phyloP scores from a whole-genome alignment of 1,284 basidiomycete species.

The Tilletiaria anomala region DNA sequence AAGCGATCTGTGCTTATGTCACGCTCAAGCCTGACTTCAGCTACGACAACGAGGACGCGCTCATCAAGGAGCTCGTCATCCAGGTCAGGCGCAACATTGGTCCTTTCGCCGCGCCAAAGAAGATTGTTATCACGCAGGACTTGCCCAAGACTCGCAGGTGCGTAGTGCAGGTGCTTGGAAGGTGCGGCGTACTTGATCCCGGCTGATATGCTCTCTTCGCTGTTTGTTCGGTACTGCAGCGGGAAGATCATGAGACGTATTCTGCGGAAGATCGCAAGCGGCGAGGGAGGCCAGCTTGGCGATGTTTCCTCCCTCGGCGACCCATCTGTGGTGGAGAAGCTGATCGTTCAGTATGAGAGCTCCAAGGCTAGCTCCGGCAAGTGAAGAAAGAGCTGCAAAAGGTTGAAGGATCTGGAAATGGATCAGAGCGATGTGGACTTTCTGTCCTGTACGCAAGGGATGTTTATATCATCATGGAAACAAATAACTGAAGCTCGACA shows the following conservation, averaged over 20 bases:
- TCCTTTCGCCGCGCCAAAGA: constrained; percentile 56
- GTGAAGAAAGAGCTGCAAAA: too few species aligned
- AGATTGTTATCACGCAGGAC: constrained; percentile 65
- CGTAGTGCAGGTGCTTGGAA: too few species aligned
- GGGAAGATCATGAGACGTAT: constrained; percentile 53
- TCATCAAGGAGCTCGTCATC: constrained; percentile 75
- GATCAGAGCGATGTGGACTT: too few species aligned
- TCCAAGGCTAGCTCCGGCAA: too few species aligned
- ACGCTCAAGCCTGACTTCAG: constrained; percentile 59
- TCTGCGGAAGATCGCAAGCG: constrained; percentile 70
- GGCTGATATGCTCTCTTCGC: too few species aligned
- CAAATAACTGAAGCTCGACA: too few species aligned
- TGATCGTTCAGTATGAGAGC: constrained; percentile 3
- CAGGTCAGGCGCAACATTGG: constrained; percentile 94
- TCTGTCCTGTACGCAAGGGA: too few species aligned
- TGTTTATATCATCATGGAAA: too few species aligned
- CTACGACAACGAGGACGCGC: constrained; percentile 57
- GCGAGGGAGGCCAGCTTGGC: constrained; percentile 69
- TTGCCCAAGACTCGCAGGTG: constrained; percentile 86
- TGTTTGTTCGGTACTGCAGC: too few species aligned
- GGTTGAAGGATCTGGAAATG: too few species aligned
- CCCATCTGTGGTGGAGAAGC: constrained; percentile 18
- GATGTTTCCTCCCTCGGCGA: constrained; percentile 81
- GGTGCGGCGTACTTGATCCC: too few species aligned
- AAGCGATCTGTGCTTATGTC: constrained; percentile 42